phyloP scores from a whole-genome alignment of 2,329 filamentous ascomycete species.

The Cladosporium sp. region DNA sequence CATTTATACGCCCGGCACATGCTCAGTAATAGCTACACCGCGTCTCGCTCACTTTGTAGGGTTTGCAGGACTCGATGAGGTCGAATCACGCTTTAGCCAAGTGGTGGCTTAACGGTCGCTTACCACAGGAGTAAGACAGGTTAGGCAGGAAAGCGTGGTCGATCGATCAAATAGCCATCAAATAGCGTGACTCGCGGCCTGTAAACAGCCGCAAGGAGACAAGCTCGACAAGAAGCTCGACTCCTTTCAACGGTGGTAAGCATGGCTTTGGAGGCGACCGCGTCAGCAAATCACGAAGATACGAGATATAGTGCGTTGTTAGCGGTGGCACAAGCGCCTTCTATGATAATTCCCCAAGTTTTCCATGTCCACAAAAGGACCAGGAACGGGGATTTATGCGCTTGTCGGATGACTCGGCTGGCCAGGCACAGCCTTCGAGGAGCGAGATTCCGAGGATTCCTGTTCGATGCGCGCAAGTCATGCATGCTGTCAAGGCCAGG shows the following conservation, averaged over 20 bases:
- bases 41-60: not conserved
- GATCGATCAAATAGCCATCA: not conserved
- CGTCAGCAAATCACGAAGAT: constrained; percentile 9
- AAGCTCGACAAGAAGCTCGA: not conserved
- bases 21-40: not conserved
- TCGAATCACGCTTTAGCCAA: constrained; percentile 9
- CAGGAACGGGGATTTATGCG: not conserved
- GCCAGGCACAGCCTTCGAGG: not conserved
- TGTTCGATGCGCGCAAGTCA: not conserved
- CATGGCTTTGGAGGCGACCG: constrained; percentile 8
- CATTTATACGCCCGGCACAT: not conserved
- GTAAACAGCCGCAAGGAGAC: not conserved
- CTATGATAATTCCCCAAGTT: constrained; percentile 4
- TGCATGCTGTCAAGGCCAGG: not conserved
- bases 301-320: constrained; percentile 8
- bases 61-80: not conserved
- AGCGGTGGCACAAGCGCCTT: constrained; percentile 1
- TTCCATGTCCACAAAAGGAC: constrained; percentile 4
- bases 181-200: not conserved
- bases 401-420: not conserved
- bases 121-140: not conserved
- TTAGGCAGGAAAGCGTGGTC: not conserved
- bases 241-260: constrained; percentile 2
- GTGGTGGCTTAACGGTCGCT: constrained; percentile 4
- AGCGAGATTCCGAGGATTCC: too few relatives aligned